Evolutionary conservation across 495 filamentous ascomycete genomes (phyloP).

Genomic region (Podospora pseudocomata): DNA sequence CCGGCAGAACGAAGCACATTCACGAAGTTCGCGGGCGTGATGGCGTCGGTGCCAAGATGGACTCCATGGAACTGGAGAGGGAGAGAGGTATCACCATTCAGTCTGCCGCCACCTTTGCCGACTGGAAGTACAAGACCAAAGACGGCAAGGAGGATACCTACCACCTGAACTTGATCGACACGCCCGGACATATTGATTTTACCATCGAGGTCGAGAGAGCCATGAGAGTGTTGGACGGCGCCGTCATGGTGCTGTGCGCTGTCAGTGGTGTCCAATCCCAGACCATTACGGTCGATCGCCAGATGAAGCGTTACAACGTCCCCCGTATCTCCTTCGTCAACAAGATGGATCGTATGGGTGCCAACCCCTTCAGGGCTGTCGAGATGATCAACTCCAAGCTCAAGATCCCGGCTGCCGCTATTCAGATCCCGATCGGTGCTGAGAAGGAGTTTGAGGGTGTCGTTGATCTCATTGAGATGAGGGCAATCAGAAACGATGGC

Average conservation of each 20-base stretch:
- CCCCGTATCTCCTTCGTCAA: slow-evolving; percentile 95
- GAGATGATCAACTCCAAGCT: slow-evolving; percentile 97
- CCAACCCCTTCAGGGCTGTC: slow-evolving; percentile 96
- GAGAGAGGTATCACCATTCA: slow-evolving; percentile 99
- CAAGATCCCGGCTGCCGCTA: slow-evolving; percentile 83
- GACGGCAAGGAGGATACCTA: slow-evolving; percentile 81
- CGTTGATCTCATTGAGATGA: slow-evolving; percentile 90
- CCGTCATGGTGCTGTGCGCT: slow-evolving; percentile 97
- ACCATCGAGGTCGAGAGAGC: slow-evolving; percentile 99
- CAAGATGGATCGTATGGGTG: slow-evolving; percentile 99
- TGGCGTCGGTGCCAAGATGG: slow-evolving; percentile 97
- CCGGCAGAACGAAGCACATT: slow-evolving; percentile 91
- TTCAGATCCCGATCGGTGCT: slow-evolving; percentile 91
- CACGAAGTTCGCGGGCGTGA: slow-evolving; percentile 97
- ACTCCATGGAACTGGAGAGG: slow-evolving; percentile 97
- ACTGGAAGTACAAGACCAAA: slow-evolving; percentile 77
- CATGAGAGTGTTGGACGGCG: slow-evolving; percentile 91
- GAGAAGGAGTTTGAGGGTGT: slow-evolving; percentile 94
- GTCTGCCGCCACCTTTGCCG: slow-evolving; percentile 95
- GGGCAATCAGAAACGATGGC: slow-evolving; percentile 87
- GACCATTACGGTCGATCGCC: slow-evolving; percentile 96
- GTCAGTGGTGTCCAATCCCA: slow-evolving; percentile 97
- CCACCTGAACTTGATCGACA: slow-evolving; percentile 98
- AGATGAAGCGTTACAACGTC: slow-evolving; percentile 98
- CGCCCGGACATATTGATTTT: slow-evolving; percentile 98